Evolutionary conservation across 192 early-diverging fungal species (phyloP), one percentile per base, ranked within the genome.

Genomic region (Coemansia sp.): DNA sequence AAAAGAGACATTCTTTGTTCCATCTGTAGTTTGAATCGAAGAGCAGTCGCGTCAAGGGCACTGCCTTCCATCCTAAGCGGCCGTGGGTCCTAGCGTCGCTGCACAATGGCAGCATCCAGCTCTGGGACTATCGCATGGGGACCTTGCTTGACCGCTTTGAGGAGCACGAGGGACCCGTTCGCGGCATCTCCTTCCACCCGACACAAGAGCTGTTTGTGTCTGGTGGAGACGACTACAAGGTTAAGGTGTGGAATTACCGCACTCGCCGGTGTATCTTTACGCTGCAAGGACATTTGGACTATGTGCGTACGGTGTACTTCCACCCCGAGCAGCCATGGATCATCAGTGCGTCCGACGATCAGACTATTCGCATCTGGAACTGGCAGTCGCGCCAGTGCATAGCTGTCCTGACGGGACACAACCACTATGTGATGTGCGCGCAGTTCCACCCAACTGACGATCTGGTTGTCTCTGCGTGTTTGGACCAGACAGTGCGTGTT

Each of bases 121-220:
- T 98, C 61, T 99, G 98, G 98, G 98, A 99, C 86, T 99, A 98
- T 81, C 93, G 97, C 64, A 97, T 99, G 93, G 98, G 98, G 25
- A 96, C 95, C 2, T 86, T 98, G 63, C 85, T 99, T 27, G 98
- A 99, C 63, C 90, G 95, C 36, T 99, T 98, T 80, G 98, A 99
- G 68, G 98, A 99, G 78, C 98, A 99, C 76, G 96, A 99, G 14
- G 97, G 98, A 4, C 98, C 98, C 50, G 96, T 99, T 19, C 92
- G 98, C 44, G 95, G 95, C 32, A 91, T 98, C 66, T 89, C 93
- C 25, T 99, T 99, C 78, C 98, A 99, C 65, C 92, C 91, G 6
- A 93, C 94, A 1, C 96, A 98, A 74, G 94, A 96, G 32, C 84
- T 99, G 11, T 99, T 99, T 80, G 98, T 97, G 5, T 95, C 95